phyloP scores from a whole-genome alignment of 768 basidiomycete genomes.

The Daedalea quercina region DNA sequence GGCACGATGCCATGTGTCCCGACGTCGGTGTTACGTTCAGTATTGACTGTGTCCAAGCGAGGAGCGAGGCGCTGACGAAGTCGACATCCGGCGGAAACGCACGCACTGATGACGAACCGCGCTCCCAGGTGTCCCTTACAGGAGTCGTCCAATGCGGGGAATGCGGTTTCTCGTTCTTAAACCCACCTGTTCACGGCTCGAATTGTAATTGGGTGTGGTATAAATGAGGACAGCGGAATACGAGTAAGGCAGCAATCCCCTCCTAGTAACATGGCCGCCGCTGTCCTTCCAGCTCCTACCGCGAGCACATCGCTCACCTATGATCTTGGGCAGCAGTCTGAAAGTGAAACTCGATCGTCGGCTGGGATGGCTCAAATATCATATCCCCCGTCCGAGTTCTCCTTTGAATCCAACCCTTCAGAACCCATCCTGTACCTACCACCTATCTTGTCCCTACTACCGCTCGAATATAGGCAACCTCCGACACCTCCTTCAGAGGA shows the following conservation, averaged over 20 bases:
- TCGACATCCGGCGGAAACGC: neutral
- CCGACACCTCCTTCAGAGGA: constrained; percentile 5
- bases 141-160: neutral
- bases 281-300: neutral
- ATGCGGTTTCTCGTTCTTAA: neutral
- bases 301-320: neutral
- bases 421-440: constrained; percentile 72
- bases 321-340: neutral
- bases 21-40: neutral
- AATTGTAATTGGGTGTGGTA: too few relatives aligned
- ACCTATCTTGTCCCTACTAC: constrained; percentile 75
- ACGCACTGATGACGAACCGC: neutral
- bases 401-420: neutral
- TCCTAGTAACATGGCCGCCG: neutral
- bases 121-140: neutral
- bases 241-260: neutral
- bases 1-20: neutral
- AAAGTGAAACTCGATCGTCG: neutral
- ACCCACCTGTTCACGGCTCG: too few relatives aligned
- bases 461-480: constrained; percentile 30
- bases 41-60: neutral
- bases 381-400: neutral
- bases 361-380: neutral
- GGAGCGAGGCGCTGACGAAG: neutral
- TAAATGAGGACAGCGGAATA: neutral